phyloP scores from a whole-genome alignment of 139 green algal genomes.

The Mesotaenium endlicherianum region DNA sequence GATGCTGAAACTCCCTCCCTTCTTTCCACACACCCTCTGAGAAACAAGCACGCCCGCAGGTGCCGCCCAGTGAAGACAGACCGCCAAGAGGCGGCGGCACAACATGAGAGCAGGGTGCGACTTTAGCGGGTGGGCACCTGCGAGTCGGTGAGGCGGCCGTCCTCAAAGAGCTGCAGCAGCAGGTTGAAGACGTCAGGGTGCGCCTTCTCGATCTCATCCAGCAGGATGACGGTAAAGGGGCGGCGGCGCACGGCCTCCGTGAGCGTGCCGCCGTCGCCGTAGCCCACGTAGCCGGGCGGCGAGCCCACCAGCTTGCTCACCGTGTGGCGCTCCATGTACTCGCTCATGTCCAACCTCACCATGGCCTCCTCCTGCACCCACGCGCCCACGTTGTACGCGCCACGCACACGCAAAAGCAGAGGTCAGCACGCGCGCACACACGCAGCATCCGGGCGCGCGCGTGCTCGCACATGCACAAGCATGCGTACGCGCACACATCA shows the following conservation, averaged over 20 bases:
- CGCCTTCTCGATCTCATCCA: conserved; percentile 99
- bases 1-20: too few relatives aligned
- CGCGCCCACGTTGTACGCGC: too few relatives aligned
- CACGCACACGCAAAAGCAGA: too few relatives aligned
- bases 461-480: too few relatives aligned
- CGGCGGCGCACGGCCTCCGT: conserved; percentile 76
- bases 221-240: conserved; percentile 84
- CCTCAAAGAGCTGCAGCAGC: conserved; percentile 95
- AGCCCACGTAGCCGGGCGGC: conserved; percentile 72
- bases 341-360: conserved; percentile 71
- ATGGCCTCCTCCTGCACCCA: conserved; percentile 59
- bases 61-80: too few relatives aligned
- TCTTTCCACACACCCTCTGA: too few relatives aligned
- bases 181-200: conserved; percentile 99
- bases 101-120: too few relatives aligned
- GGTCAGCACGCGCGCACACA: too few relatives aligned
- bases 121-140: conserved; percentile 41
- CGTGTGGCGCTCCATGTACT: conserved; percentile 78
- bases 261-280: conserved; percentile 72
- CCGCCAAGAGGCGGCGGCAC: too few relatives aligned
- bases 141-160: conserved; percentile 87
- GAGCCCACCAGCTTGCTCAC: conserved; percentile 75
- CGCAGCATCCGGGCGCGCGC: too few relatives aligned
- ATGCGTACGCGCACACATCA: too few relatives aligned
- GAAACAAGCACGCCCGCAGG: too few relatives aligned